Evolutionary conservation across 108 stramenopile genomes (phyloP).

Genomic region (Cafeteria roenbergensis): DNA sequence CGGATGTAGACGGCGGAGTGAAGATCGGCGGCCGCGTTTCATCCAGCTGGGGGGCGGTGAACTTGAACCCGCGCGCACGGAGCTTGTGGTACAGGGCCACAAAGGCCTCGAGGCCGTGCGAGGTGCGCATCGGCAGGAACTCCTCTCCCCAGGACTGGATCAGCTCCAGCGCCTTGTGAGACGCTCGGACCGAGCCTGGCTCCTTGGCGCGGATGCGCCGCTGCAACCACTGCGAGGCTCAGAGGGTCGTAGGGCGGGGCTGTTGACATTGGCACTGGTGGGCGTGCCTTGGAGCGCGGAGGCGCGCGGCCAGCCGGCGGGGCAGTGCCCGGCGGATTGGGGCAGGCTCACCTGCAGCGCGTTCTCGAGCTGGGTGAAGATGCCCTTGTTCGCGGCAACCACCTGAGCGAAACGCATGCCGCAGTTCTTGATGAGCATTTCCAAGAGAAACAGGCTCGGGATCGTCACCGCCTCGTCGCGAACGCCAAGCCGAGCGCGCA

Average conservation of each 20-base stretch:
- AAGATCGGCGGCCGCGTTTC: background rate
- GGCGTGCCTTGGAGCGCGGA: too few species aligned
- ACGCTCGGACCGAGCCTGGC: background rate
- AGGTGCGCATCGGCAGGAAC: background rate
- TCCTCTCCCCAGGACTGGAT: constrained; percentile 6
- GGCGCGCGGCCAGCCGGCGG: too few species aligned
- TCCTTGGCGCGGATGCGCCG: too few species aligned
- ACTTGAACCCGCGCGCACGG: background rate
- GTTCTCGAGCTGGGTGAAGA: too few species aligned
- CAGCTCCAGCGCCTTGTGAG: background rate
- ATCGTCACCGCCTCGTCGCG: too few species aligned
- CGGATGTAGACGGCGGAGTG: constrained; percentile 1
- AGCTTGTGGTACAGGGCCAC: background rate
- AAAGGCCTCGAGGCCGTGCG: background rate
- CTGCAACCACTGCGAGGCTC: too few species aligned
- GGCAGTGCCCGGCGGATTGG: too few species aligned
- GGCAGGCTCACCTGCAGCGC: too few species aligned
- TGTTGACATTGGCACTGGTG: too few species aligned
- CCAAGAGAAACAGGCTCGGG: constrained; percentile 38
- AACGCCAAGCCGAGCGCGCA: too few species aligned
- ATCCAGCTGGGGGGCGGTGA: background rate
- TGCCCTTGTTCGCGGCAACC: too few species aligned
- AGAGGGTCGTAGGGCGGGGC: too few species aligned
- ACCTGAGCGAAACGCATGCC: background rate
- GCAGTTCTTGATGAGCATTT: constrained; percentile 2